Conservation (phyloP, 129 eudicot genomes). For the Saposhnikovia divaricata region DNA sequence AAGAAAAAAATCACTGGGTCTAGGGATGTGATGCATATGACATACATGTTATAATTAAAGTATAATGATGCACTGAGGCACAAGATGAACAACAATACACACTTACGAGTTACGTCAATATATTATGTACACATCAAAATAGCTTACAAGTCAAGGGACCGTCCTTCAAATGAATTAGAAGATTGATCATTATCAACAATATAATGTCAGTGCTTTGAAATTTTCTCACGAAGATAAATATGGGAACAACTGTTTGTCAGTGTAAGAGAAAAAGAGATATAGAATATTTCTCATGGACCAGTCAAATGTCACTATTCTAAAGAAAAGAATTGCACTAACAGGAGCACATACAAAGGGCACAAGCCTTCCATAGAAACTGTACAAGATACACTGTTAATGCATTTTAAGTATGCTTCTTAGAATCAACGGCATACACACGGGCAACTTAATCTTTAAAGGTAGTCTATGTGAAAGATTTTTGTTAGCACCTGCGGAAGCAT, state of each 20-base stretch:
- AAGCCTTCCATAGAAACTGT: not conserved
- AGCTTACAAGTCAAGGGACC: not conserved
- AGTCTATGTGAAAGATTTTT: not conserved
- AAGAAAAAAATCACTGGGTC: not conserved
- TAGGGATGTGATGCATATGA: not conserved
- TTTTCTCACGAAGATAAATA: not conserved
- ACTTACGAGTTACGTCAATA: not conserved
- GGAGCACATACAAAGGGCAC: not conserved
- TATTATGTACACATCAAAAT: not conserved
- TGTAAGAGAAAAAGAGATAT: not conserved
- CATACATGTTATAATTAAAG: not conserved
- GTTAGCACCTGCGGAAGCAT: not conserved
- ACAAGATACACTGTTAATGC: not conserved
- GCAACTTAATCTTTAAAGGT: not conserved
- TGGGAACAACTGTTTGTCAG: not conserved
- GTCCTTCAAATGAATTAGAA: not conserved
- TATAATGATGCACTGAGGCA: not conserved
- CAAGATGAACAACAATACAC: not conserved
- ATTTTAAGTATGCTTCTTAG: not conserved
- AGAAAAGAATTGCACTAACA: not conserved
- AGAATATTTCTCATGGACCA: not conserved
- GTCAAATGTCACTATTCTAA: not conserved
- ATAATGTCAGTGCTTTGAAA: not conserved
- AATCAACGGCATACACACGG: not conserved
- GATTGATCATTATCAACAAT: not conserved